phyloP scores from a whole-genome alignment of 805 yeast genomes.

The Saccharomycopsis malanga region DNA sequence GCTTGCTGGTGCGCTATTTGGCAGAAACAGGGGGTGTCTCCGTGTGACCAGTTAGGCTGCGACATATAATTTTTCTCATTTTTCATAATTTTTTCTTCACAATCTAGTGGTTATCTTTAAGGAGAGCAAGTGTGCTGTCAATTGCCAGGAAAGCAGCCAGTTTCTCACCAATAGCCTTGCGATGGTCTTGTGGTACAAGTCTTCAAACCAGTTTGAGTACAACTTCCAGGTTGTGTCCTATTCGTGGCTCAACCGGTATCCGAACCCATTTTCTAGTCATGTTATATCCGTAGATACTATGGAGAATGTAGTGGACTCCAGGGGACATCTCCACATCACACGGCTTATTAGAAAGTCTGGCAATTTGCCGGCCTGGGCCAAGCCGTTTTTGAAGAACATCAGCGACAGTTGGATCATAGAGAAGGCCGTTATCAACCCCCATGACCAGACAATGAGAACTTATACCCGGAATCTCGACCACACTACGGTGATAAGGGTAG shows the following conservation, averaged over 20 bases:
- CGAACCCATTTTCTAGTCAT: conserved; percentile 76
- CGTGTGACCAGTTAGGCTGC: too few species aligned
- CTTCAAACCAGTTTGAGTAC: conserved; percentile 49
- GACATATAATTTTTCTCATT: too few species aligned
- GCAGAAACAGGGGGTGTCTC: too few species aligned
- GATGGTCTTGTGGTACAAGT: conserved; percentile 62
- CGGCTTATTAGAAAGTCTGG: conserved; percentile 74
- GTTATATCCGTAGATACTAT: conserved; percentile 79
- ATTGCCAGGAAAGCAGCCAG: conserved; percentile 51
- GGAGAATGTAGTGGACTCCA: conserved; percentile 46
- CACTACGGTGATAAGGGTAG: conserved; percentile 65
- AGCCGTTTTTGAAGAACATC: conserved; percentile 63
- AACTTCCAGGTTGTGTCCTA: conserved; percentile 67
- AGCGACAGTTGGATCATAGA: conserved; percentile 80
- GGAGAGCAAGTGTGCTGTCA: neutral
- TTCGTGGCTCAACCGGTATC: conserved; percentile 69
- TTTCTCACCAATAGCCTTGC: neutral
- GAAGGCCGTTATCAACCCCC: conserved; percentile 64
- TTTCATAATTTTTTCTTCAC: too few species aligned
- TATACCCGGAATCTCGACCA: conserved; percentile 85
- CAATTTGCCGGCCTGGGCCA: conserved; percentile 70
- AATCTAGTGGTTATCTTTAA: too few species aligned
- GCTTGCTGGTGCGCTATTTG: too few species aligned
- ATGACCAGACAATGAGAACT: conserved; percentile 44
- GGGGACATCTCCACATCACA: conserved; percentile 65